Evolutionary conservation across 2,329 filamentous ascomycete species (phyloP), one percentile per base, ranked within the genome.

Genomic region (Aspergillus felis): DNA sequence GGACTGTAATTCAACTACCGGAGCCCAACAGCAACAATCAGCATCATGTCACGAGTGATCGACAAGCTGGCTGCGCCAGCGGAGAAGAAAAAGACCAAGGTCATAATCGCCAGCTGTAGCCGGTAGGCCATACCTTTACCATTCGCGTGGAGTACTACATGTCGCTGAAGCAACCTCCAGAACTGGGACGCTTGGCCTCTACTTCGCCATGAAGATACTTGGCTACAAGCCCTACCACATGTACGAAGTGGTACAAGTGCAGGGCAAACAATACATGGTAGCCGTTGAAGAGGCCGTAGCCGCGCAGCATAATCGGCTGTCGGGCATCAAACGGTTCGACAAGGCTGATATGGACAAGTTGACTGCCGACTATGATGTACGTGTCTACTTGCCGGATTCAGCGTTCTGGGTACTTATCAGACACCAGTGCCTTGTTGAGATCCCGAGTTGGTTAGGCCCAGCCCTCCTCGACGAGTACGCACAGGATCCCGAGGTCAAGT

Each of bases 191-290:
- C 51, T 68, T 7, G 64, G 66, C 3, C 61, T 68, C 1, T 65
- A 67, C 17, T 20, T 22, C 17, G 66, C 65, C 1, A 55, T 67
- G 56, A 25, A 64, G 10, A 67, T 64, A 1, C 53, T 68, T 5
- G 66, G 66, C 2, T 68, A 61, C 57, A 65, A 54, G 2, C 47
- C 66, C 2, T 68, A 68, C 22, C 66, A 68, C 41, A 54, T 66
- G 41, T 58, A 57, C 12, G 66, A 68, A 8, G 56, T 59, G 10
- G 32, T 57, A 22, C 35, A 27, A 25, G 50, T 55, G 3, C 29
- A 54, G 10, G 58, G 60, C 3, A 6, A 51, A 4, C 53, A 57
- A 4, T 61, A 66, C n/a, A 60, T 67, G 52, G 58, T 55, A 22
- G 27, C 58, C 17, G 58, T 66, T 24, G 51, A 50, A 2, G 61